Conservation (phyloP, 805 yeast genomes). For the Schizosaccharomyces pombe region DNA sequence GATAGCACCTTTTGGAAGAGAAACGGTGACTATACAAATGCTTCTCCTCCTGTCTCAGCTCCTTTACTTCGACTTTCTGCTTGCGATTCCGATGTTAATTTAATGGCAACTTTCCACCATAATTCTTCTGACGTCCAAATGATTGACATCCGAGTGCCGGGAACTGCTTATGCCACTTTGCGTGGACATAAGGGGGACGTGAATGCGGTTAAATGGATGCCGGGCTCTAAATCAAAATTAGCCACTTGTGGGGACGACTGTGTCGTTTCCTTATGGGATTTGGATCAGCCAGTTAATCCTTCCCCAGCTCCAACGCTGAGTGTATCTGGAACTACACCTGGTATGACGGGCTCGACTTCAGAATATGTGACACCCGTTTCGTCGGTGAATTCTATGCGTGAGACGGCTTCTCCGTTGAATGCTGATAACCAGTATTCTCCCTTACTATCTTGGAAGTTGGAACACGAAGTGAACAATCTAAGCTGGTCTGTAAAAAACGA, state of each 20-base stretch:
- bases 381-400: too few species aligned
- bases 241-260: slow-evolving; percentile 49
- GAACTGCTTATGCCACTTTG: slow-evolving; percentile 47
- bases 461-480: slow-evolving; percentile 51
- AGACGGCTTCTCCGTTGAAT: background rate
- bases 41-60: slow-evolving; percentile 12
- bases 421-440: background rate
- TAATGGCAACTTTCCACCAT: slow-evolving; percentile 60
- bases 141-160: slow-evolving; percentile 73
- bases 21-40: slow-evolving; percentile 9
- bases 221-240: slow-evolving; percentile 33
- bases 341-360: background rate
- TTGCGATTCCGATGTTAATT: slow-evolving; percentile 56
- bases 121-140: slow-evolving; percentile 42
- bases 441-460: slow-evolving; percentile 32
- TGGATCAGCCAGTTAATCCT: slow-evolving; percentile 23
- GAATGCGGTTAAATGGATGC: slow-evolving; percentile 70
- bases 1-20: background rate
- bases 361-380: background rate
- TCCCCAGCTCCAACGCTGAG: slow-evolving; percentile 3
- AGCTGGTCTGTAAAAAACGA: slow-evolving; percentile 52
- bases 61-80: slow-evolving; percentile 61
- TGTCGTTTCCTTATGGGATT: slow-evolving; percentile 38
- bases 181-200: slow-evolving; percentile 41
- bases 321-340: background rate